These are phyloP conservation scores for Hygrophoropsis aurantiaca DNA, from an alignment of 768 basidiomycete species.

Conservation along the genomic window DNA sequence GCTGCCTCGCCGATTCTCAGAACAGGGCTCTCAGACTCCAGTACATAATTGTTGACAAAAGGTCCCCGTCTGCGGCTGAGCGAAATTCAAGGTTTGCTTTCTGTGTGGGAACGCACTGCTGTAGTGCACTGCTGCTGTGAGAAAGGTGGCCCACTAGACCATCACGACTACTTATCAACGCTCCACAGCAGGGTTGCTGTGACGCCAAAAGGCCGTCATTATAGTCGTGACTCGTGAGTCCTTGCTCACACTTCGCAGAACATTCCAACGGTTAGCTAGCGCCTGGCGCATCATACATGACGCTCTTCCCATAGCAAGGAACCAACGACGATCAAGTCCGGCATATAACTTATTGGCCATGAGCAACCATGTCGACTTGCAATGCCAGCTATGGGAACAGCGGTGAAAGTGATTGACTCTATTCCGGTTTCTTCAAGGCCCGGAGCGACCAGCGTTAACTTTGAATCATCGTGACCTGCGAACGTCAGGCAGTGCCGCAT, in stretches of 20 bases:
- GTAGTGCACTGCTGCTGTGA: constrained; percentile 6
- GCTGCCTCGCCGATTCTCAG: neutral
- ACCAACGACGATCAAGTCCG: no score
- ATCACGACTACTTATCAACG: constrained; percentile 6
- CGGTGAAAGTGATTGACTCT: no score
- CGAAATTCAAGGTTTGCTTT: neutral
- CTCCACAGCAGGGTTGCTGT: constrained; percentile 5
- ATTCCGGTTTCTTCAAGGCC: no score
- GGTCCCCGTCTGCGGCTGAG: constrained; percentile 18
- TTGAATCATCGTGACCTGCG: no score
- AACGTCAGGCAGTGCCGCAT: no score
- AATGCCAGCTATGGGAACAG: no score
- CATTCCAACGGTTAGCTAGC: constrained; percentile 3
- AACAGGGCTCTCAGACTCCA: neutral
- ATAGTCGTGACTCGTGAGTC: constrained; percentile 1
- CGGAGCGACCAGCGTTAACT: no score
- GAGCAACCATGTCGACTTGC: no score
- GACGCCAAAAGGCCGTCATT: constrained; percentile 12
- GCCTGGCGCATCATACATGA: neutral
- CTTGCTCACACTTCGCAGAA: constrained; percentile 2
- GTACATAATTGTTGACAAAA: constrained; percentile 2
- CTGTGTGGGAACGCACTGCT: constrained; percentile 22
- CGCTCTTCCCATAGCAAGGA: no score
- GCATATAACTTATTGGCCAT: no score
- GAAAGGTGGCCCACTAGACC: constrained; percentile 5